Conservation (phyloP, 768 basidiomycete genomes). For the Solioccasus polychromus region DNA sequence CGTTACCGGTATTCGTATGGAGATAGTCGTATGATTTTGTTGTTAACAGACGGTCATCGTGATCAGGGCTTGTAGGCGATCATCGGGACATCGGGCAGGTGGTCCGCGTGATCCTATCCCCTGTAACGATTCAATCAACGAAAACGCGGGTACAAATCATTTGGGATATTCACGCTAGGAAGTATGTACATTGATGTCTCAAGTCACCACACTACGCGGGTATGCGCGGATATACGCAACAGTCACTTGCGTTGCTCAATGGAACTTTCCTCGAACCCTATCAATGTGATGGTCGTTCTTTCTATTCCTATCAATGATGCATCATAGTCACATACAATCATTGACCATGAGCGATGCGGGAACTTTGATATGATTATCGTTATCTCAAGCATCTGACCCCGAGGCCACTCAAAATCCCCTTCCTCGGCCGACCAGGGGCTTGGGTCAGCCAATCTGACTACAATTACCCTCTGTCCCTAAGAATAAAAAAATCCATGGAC, state of each 20-base stretch:
- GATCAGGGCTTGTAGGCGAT: no score
- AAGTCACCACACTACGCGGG: neutral
- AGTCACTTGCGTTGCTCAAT: neutral
- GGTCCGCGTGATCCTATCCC: neutral
- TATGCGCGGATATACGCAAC: no score
- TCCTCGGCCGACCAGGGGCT: slow-evolving; percentile 1
- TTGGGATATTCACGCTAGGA: neutral
- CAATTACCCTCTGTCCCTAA: neutral
- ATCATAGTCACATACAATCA: neutral
- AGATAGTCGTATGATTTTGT: neutral
- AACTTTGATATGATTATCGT: slow-evolving; percentile 2
- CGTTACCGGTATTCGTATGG: neutral
- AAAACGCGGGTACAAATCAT: neutral
- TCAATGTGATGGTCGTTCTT: neutral
- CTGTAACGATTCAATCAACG: no score
- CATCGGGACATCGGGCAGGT: neutral
- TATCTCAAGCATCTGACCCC: neutral
- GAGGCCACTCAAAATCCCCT: slow-evolving; percentile 5
- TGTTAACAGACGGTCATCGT: no score
- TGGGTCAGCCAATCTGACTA: neutral
- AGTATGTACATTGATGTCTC: neutral
- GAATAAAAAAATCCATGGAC: neutral
- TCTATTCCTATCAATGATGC: slow-evolving; percentile 3
- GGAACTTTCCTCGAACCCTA: neutral
- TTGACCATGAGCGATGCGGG: neutral